These are phyloP conservation scores for Fonsecaea multimorphosa DNA, from an alignment of 2,329 filamentous ascomycete genomes.

Conservation along the genomic window DNA sequence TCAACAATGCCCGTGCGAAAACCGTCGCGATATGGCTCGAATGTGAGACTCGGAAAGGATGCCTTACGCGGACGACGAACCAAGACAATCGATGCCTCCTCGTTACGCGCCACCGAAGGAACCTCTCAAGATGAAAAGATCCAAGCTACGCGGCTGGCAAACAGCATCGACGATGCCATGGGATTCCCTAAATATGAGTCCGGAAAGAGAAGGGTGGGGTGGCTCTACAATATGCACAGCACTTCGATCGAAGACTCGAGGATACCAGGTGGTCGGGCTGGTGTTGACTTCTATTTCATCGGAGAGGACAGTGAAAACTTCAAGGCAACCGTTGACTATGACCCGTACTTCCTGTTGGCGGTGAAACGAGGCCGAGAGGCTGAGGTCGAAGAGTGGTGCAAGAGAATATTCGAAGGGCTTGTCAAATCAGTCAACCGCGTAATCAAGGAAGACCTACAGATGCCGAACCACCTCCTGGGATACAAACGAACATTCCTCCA, in stretches of 20 bases:
- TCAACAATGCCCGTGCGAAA: slow-evolving; percentile 56
- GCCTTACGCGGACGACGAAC: slow-evolving; percentile 54
- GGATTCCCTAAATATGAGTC: slow-evolving; percentile 92
- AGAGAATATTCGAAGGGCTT: slow-evolving; percentile 78
- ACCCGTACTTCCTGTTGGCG: slow-evolving; percentile 93
- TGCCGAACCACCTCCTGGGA: slow-evolving; percentile 95
- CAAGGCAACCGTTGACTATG: slow-evolving; percentile 95
- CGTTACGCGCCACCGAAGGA: slow-evolving; percentile 75
- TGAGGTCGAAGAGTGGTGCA: slow-evolving; percentile 95
- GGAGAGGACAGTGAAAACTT: slow-evolving; percentile 87
- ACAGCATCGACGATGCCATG: slow-evolving; percentile 92
- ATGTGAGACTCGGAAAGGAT: slow-evolving; percentile 53
- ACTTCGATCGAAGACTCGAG: slow-evolving; percentile 86
- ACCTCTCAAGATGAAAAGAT: slow-evolving; percentile 93
- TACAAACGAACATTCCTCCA: slow-evolving; percentile 88
- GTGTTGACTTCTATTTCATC: slow-evolving; percentile 96
- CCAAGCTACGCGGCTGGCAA: slow-evolving; percentile 80
- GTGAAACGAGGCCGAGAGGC: slow-evolving; percentile 85
- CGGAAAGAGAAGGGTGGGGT: slow-evolving; percentile 82
- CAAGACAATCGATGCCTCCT: slow-evolving; percentile 80
- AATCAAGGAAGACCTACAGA: slow-evolving; percentile 89
- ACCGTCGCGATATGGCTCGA: slow-evolving; percentile 70
- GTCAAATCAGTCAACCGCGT: slow-evolving; percentile 78
- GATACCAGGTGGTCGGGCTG: slow-evolving; percentile 81
- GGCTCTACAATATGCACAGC: slow-evolving; percentile 94